phyloP scores from a whole-genome alignment of 1,284 basidiomycete species.

The Sanghuangporus weigelae region DNA sequence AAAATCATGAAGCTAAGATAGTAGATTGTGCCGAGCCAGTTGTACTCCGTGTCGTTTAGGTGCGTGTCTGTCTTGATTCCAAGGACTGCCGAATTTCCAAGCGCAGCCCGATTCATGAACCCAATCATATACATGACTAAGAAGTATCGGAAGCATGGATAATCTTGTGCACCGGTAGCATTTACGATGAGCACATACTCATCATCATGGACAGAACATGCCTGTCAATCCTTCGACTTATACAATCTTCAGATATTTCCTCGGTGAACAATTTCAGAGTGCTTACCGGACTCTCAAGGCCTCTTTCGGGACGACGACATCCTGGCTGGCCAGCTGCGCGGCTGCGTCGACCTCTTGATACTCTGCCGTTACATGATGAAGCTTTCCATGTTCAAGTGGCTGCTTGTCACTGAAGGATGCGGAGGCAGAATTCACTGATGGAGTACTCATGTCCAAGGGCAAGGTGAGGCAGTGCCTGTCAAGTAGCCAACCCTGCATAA shows the following conservation, averaged over 20 bases:
- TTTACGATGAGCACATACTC: constrained; percentile 37
- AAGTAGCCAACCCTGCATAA: too few relatives aligned
- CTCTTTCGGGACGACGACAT: constrained; percentile 44
- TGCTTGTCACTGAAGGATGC: constrained; percentile 24
- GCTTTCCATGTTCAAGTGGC: constrained; percentile 30
- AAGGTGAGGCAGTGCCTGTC: too few relatives aligned
- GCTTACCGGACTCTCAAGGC: constrained; percentile 47
- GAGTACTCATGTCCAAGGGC: neutral
- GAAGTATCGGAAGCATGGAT: constrained; percentile 32
- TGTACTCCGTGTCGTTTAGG: constrained; percentile 51
- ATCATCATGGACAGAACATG: constrained; percentile 70
- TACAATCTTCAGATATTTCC: neutral
- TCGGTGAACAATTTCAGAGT: neutral
- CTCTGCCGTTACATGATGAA: constrained; percentile 54
- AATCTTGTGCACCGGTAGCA: constrained; percentile 20
- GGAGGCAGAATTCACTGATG: neutral
- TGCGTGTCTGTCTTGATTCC: constrained; percentile 52
- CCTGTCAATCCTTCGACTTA: constrained; percentile 58
- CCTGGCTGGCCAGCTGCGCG: constrained; percentile 24
- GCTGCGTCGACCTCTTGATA: constrained; percentile 33
- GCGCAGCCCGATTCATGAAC: constrained; percentile 70
- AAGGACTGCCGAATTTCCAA: constrained; percentile 61
- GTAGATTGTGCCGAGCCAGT: constrained; percentile 67
- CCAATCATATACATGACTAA: constrained; percentile 61
- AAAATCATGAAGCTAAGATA: constrained; percentile 63